These are phyloP conservation scores for Yarrowia porcina DNA, from an alignment of 805 yeast species.

Conservation along the genomic window DNA sequence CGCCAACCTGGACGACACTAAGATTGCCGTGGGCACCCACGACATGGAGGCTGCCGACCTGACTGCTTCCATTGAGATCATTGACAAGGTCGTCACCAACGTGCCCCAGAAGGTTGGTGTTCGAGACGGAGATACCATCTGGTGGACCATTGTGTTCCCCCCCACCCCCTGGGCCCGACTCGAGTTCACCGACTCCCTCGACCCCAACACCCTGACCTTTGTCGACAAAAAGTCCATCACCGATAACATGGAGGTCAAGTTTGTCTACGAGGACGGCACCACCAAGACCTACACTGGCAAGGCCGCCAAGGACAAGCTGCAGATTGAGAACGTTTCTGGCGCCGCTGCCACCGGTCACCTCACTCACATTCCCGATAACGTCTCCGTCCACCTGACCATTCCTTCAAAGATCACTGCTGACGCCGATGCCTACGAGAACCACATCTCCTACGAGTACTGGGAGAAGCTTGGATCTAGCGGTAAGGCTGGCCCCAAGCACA, in stretches of 20 bases:
- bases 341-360: not conserved
- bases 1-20: not conserved
- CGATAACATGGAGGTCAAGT: not conserved
- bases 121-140: not conserved
- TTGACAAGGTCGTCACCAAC: not conserved
- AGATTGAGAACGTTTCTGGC: not conserved
- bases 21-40: not conserved
- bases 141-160: slow-evolving; percentile 2
- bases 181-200: not conserved
- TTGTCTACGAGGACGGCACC: not conserved
- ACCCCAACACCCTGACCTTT: not conserved
- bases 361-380: not conserved
- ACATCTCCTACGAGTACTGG: not conserved
- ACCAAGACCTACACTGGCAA: not conserved
- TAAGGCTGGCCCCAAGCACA: not conserved
- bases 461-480: not conserved
- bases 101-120: not conserved
- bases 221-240: not conserved
- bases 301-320: not conserved
- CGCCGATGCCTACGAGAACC: not conserved
- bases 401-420: not conserved
- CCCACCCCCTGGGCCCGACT: not conserved
- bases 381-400: not conserved
- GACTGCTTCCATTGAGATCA: not conserved
- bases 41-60: not conserved